These are phyloP conservation scores for Hypericum perforatum DNA, from an alignment of 345 rosid species.

Conservation along the genomic window DNA sequence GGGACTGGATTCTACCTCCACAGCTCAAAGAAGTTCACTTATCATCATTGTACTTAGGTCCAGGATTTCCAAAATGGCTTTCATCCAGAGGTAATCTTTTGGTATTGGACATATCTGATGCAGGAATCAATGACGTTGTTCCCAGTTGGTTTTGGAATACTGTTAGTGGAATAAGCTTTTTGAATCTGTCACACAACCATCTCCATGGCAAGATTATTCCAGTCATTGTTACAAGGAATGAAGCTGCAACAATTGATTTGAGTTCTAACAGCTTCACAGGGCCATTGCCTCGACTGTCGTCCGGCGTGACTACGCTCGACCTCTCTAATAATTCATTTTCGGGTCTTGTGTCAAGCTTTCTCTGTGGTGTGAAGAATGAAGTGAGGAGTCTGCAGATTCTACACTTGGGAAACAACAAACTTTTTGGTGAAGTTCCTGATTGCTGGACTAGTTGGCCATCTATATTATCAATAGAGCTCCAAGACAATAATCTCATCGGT, in stretches of 20 bases:
- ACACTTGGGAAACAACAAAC: conserved; percentile 9
- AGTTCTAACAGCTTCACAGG: conserved; percentile 9
- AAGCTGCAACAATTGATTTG: background rate
- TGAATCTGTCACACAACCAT: conserved; percentile 8
- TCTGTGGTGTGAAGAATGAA: background rate
- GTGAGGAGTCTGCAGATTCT: background rate
- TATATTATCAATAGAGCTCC: conserved; percentile 1
- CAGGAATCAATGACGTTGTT: conserved; percentile 6
- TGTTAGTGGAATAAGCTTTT: background rate
- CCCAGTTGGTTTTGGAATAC: conserved; percentile 9
- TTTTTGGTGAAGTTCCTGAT: conserved; percentile 7
- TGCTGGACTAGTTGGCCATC: conserved; percentile 4
- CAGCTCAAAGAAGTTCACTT: background rate
- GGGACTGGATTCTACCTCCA: conserved; percentile 5
- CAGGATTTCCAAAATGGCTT: conserved; percentile 14
- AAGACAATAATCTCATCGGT: background rate
- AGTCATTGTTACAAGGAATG: background rate
- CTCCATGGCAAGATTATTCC: background rate
- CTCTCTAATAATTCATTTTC: conserved; percentile 9
- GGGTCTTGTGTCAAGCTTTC: too few relatives aligned
- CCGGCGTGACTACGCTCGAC: conserved; percentile 1
- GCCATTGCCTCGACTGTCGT: conserved; percentile 6
- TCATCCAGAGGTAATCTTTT: background rate
- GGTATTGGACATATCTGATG: conserved; percentile 8
- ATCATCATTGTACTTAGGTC: conserved; percentile 7